Conservation (phyloP, 352 stramenopile genomes). For the Phytophthora rubi region DNA sequence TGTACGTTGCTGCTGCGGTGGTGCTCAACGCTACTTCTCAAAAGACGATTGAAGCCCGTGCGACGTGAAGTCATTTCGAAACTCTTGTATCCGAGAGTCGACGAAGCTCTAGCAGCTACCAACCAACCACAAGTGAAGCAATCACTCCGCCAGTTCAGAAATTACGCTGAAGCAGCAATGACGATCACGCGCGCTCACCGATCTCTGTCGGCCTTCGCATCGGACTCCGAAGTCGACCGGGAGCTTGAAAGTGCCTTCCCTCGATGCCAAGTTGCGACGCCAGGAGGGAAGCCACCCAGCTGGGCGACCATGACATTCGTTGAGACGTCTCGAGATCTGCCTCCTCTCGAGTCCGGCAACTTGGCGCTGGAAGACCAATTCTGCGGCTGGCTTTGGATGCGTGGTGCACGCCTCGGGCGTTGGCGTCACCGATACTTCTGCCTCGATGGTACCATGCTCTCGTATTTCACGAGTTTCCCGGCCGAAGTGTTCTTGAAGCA, state of each 20-base stretch:
- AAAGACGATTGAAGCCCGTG: conserved; percentile 12
- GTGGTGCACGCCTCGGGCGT: conserved; percentile 54
- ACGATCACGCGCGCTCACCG: conserved; percentile 7
- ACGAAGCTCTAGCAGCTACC: conserved; percentile 26
- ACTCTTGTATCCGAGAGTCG: conserved; percentile 26
- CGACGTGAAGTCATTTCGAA: conserved; percentile 22
- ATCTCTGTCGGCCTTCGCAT: conserved; percentile 25
- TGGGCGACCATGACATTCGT: conserved; percentile 41
- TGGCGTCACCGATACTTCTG: conserved; percentile 84
- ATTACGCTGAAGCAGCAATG: neutral
- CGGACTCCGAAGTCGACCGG: conserved; percentile 25
- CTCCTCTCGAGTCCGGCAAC: conserved; percentile 47
- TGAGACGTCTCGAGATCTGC: conserved; percentile 42
- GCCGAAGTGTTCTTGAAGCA: conserved; percentile 79
- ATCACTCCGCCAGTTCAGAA: neutral
- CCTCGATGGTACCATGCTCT: conserved; percentile 68
- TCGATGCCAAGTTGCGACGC: conserved; percentile 24
- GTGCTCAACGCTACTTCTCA: conserved; percentile 12
- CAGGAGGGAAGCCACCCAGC: conserved; percentile 21
- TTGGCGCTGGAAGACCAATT: conserved; percentile 74
- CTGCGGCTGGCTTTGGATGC: conserved; percentile 87
- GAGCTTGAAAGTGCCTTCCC: conserved; percentile 30
- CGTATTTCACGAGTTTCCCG: conserved; percentile 76
- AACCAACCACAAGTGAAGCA: neutral
- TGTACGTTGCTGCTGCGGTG: conserved; percentile 25